Evolutionary conservation across 768 basidiomycete genomes (phyloP).

Genomic region (Neoboletus brunneissimus): DNA sequence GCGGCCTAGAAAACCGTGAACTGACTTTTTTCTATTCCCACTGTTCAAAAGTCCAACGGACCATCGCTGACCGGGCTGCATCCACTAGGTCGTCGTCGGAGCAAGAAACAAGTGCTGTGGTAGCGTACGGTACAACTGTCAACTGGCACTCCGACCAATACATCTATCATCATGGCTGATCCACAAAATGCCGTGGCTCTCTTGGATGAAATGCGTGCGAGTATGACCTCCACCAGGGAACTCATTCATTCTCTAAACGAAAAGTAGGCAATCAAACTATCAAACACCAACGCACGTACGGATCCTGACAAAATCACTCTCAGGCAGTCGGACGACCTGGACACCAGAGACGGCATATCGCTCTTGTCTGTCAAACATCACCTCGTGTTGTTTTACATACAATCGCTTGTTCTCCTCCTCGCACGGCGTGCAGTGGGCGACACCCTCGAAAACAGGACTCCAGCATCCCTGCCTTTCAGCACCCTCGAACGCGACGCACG

Average conservation of each 20-base stretch:
- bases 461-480: conserved; percentile 53
- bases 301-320: conserved; percentile 13
- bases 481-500: conserved; percentile 47
- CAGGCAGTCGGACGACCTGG: conserved; percentile 38
- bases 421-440: conserved; percentile 71
- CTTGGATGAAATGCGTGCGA: conserved; percentile 57
- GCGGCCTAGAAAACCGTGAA: conserved; percentile 68
- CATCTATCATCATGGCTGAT: conserved; percentile 18
- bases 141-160: neutral
- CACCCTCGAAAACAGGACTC: conserved; percentile 49
- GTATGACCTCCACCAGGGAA: conserved; percentile 60
- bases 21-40: conserved; percentile 37
- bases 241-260: conserved; percentile 51
- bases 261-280: conserved; percentile 45
- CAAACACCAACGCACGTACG: neutral
- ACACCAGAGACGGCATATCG: conserved; percentile 81
- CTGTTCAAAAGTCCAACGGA: neutral
- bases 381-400: conserved; percentile 79
- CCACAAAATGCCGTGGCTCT: conserved; percentile 20
- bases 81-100: neutral
- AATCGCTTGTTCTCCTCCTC: conserved; percentile 72
- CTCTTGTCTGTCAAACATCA: conserved; percentile 87
- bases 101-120: neutral
- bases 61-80: conserved; percentile 7
- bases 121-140: conserved; percentile 1